Evolutionary conservation across 495 filamentous ascomycete genomes (phyloP), one percentile per base, ranked within the genome.

Genomic region (Pseudoneurospora amorphoporcata): DNA sequence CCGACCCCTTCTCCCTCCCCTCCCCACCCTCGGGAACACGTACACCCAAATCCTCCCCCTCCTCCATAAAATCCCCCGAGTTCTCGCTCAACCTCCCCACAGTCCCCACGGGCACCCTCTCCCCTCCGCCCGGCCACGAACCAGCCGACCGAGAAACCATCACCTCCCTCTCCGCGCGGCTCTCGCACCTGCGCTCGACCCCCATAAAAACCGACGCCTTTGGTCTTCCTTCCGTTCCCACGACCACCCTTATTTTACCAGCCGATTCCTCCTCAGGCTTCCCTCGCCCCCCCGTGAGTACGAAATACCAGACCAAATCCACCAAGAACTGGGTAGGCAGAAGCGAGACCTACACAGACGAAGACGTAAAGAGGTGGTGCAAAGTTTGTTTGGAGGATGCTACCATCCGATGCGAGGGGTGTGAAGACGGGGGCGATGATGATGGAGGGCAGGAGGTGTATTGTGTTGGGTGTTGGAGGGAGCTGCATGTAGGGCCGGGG

Each of bases 361-460:
- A 88, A 23, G 89, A 92, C 73, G 84, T 89, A 71, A 87, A 87
- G 68, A 87, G 82, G 32, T 92, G 90, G 90, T 93, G 91, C 77
- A 83, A 86, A 16, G 91, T 92, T 65, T 93, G 91, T 75, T 87
- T 88, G 39, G 88, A 89, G 42, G 89, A 92, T 74, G 90, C 89
- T 4, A 85, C 85, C 4, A 81, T 92, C 12, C 78, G 80, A 69
- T 93, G 91, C 76, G 69, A 85, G 3, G 90, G 88, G 12, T 92
- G 91, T 76, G 89, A 89, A 72, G 84, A 83, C 8, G 89, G 92
- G 72, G 77, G 3, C 5, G 35, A 37, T 3, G 35, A 37, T 37
- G 35, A 5, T 3, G 35, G 35, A 37, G 35, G 35, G 35, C 1
- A 5, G 89, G 19, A 14, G 0, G 39, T 40, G 39, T 93, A 91